A percentile compares a stretch with the other conserved stretches of the same genome.
Evolutionary conservation across 1,284 basidiomycete genomes (phyloP).

Genomic region (Jaminaea rosea): DNA sequence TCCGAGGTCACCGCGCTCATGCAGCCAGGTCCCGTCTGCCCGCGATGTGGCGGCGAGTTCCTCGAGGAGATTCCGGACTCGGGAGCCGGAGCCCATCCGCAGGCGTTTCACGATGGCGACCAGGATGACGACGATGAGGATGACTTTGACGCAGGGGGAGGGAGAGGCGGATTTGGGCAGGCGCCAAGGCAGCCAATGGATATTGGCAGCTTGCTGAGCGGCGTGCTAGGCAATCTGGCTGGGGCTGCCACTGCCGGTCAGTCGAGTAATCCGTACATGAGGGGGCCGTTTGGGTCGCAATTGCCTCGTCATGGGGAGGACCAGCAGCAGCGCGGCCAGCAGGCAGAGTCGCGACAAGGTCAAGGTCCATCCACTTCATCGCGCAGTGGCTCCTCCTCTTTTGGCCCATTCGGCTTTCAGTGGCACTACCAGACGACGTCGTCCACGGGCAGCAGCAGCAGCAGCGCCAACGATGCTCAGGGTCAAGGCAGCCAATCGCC

Average conservation of each 20-base stretch:
- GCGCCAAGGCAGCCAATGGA: too few species aligned
- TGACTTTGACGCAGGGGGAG: not conserved
- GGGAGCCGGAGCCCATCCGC: not conserved
- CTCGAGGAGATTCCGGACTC: conserved; percentile 16
- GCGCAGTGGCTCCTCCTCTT: conserved; percentile 12
- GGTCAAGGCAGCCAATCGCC: not conserved
- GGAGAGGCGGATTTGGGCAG: not conserved
- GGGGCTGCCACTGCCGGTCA: not conserved
- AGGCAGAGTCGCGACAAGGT: not conserved
- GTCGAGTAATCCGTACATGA: too few species aligned
- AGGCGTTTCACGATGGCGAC: not conserved
- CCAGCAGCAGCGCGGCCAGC: conserved; percentile 1
- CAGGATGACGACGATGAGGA: conserved; percentile 1
- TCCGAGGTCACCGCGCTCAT: conserved; percentile 32
- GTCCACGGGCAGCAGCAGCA: conserved; percentile 10
- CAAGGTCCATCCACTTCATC: not conserved
- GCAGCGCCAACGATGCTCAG: conserved; percentile 4
- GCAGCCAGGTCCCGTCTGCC: conserved; percentile 30
- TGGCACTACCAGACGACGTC: conserved; percentile 16
- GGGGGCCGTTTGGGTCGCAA: too few species aligned
- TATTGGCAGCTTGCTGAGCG: not conserved
- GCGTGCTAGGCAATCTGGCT: not conserved
- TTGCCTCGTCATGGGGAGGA: too few species aligned
- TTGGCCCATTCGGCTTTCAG: conserved; percentile 19
- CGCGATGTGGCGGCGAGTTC: conserved; percentile 32